Percentiles rank a stretch among this genome's conserved stretches.
phyloP scores from a whole-genome alignment of 2,329 filamentous ascomycete species.

The Fusarium burgessii region DNA sequence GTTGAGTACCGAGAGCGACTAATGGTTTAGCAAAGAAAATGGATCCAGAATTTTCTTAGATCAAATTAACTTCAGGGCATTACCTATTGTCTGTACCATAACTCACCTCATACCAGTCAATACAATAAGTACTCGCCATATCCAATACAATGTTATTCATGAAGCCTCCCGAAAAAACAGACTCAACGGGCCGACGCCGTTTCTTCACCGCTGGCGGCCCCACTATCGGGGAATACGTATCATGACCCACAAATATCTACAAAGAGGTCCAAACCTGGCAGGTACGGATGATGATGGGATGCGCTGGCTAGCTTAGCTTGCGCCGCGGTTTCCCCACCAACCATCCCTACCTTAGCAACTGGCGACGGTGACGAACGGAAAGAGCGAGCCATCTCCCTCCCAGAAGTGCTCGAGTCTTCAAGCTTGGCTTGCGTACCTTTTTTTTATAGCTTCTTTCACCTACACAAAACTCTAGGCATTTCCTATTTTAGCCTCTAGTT shows the following conservation, averaged over 20 bases:
- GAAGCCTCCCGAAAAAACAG: background rate
- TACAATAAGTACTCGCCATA: background rate
- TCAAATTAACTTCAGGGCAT: background rate
- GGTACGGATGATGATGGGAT: conserved; percentile 27
- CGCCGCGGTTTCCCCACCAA: conserved; percentile 40
- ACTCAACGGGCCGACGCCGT: background rate
- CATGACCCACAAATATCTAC: conserved; percentile 2
- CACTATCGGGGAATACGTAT: conserved; percentile 13
- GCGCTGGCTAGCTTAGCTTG: conserved; percentile 23
- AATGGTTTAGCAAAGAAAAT: background rate
- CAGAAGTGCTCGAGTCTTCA: conserved; percentile 2
- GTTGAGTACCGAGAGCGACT: background rate
- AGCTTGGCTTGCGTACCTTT: conserved; percentile 25
- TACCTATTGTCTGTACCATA: background rate
- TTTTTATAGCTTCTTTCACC: conserved; percentile 18
- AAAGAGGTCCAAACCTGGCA: conserved; percentile 27
- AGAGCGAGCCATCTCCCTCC: conserved; percentile 12
- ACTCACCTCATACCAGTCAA: background rate
- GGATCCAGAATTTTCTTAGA: background rate
- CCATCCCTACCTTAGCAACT: conserved; percentile 33
- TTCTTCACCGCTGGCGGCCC: conserved; percentile 21
- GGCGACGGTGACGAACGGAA: conserved; percentile 23
- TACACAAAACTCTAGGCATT: conserved; percentile 11
- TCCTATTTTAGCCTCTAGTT: background rate
- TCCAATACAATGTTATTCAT: conserved; percentile 12